Percentiles rank a stretch among this genome's conserved stretches.
Conservation (phyloP, 768 basidiomycete genomes). For the Amanita thiersii region DNA sequence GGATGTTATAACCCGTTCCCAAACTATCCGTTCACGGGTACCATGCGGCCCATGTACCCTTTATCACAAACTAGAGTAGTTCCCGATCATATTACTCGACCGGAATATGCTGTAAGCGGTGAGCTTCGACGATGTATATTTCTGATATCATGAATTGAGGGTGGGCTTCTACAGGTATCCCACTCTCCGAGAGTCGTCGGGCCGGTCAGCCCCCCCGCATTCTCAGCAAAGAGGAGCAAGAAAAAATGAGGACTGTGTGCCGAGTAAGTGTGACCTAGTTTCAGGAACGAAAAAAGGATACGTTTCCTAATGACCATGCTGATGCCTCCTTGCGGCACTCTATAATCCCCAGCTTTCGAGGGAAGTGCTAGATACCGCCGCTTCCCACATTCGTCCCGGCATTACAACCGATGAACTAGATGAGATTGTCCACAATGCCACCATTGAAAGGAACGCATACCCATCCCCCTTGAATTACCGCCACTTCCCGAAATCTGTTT, state of each 20-base stretch:
- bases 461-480: slow-evolving; percentile 92
- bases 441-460: slow-evolving; percentile 84
- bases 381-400: slow-evolving; percentile 80
- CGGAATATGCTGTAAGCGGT: slow-evolving; percentile 74
- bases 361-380: slow-evolving; percentile 91
- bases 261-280: slow-evolving; percentile 43
- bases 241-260: slow-evolving; percentile 84
- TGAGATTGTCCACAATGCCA: slow-evolving; percentile 86
- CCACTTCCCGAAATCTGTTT: slow-evolving; percentile 90
- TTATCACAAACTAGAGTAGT: slow-evolving; percentile 69
- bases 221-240: slow-evolving; percentile 67
- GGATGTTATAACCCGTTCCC: slow-evolving; percentile 77
- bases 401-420: slow-evolving; percentile 96
- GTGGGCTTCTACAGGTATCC: slow-evolving; percentile 37
- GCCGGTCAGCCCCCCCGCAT: slow-evolving; percentile 58
- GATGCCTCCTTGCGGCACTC: neutral
- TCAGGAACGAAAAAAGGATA: too few relatives aligned
- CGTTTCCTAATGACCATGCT: too few relatives aligned
- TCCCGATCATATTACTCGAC: slow-evolving; percentile 76
- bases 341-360: slow-evolving; percentile 55
- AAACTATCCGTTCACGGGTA: slow-evolving; percentile 70
- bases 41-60: slow-evolving; percentile 81
- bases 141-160: neutral
- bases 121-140: slow-evolving; percentile 9
- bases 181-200: slow-evolving; percentile 47